These are phyloP conservation scores for Beta macrorhiza DNA, from an alignment of 179 eudicot species.

Conservation along the genomic window DNA sequence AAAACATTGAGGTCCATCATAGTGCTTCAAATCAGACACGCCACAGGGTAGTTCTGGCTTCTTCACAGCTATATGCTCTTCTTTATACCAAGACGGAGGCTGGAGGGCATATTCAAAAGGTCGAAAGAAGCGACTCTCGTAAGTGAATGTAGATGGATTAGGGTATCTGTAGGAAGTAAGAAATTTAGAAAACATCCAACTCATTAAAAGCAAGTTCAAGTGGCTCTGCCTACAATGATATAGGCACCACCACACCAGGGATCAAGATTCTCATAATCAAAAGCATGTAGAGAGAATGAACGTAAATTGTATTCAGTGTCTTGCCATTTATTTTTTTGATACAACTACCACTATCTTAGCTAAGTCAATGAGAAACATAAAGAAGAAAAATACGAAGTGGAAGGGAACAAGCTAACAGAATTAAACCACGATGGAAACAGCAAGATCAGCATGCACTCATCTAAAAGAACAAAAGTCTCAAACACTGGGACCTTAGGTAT, in stretches of 20 bases:
- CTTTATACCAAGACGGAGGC: conserved; percentile 85
- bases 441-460: neutral
- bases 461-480: neutral
- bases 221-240: neutral
- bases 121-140: conserved; percentile 84
- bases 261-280: neutral
- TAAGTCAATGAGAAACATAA: neutral
- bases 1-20: conserved; percentile 97
- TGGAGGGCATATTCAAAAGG: conserved; percentile 95
- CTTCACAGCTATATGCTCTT: conserved; percentile 84
- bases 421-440: neutral
- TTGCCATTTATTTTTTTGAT: neutral
- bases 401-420: neutral
- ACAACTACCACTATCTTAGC: neutral
- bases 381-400: no score
- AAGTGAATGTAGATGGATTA: conserved; percentile 83
- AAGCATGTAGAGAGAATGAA: neutral
- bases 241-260: no score
- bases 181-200: neutral
- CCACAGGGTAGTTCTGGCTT: conserved; percentile 95
- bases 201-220: neutral
- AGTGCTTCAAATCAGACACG: conserved; percentile 61
- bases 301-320: neutral
- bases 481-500: neutral
- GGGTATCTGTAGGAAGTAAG: conserved; percentile 64